Conservation (phyloP, 2,329 filamentous ascomycete genomes). For the Aspergillus tanneri region DNA sequence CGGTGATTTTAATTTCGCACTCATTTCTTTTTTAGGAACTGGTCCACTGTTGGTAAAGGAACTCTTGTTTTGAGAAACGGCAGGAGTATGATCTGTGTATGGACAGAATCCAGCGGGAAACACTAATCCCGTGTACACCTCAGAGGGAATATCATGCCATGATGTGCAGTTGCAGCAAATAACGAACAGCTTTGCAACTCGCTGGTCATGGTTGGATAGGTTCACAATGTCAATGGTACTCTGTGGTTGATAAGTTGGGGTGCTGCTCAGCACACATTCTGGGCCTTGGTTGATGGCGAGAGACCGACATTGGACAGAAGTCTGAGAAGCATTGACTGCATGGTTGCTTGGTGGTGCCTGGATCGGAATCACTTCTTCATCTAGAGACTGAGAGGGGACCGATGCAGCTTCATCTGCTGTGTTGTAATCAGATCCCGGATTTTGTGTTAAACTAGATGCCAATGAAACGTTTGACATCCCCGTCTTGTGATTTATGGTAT, state of each 20-base stretch:
- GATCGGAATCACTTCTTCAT: constrained; percentile 5
- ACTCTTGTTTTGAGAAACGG: neutral
- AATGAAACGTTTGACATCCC: constrained; percentile 11
- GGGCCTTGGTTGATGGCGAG: neutral
- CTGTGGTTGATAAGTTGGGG: constrained; percentile 6
- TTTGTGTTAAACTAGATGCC: constrained; percentile 18
- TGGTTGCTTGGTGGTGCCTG: neutral
- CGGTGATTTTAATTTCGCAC: neutral
- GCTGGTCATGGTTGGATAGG: constrained; percentile 17
- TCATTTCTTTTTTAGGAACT: neutral
- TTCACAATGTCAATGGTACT: constrained; percentile 18
- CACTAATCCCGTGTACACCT: constrained; percentile 38
- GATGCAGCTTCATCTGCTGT: constrained; percentile 32
- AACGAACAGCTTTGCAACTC: constrained; percentile 42
- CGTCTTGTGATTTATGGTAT: neutral
- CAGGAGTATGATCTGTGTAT: neutral
- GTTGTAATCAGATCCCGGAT: constrained; percentile 30
- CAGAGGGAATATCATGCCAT: constrained; percentile 46
- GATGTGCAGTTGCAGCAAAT: constrained; percentile 46
- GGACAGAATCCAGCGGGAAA: constrained; percentile 22
- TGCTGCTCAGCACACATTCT: neutral
- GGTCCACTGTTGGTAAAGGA: neutral
- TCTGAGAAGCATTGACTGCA: neutral
- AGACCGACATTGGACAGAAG: neutral
- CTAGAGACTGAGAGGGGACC: constrained; percentile 13